Evolutionary conservation across 2,329 filamentous ascomycete species (phyloP).

Genomic region (Fusarium veterinarium): DNA sequence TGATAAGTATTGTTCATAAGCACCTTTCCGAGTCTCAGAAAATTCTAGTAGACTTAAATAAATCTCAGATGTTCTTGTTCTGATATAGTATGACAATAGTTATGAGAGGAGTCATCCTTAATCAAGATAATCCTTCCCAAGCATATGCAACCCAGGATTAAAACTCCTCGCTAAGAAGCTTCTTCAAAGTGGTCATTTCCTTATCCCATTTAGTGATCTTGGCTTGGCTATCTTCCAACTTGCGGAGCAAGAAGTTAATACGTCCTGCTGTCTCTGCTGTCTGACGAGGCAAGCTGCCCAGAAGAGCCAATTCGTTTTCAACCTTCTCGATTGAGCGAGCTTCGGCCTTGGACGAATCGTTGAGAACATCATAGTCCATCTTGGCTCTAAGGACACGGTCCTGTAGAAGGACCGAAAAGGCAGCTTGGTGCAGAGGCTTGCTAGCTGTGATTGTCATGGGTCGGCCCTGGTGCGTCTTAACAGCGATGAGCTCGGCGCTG

Average conservation of each 20-base stretch:
- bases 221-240: slow-evolving; percentile 77
- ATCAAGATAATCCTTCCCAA: background rate
- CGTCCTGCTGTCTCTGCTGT: slow-evolving; percentile 75
- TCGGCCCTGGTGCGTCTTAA: slow-evolving; percentile 78
- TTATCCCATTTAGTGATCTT: slow-evolving; percentile 80
- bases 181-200: slow-evolving; percentile 78
- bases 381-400: slow-evolving; percentile 80
- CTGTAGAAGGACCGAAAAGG: slow-evolving; percentile 77
- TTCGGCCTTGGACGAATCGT: slow-evolving; percentile 77
- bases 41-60: background rate
- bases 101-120: background rate
- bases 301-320: slow-evolving; percentile 78
- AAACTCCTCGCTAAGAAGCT: slow-evolving; percentile 60
- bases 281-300: slow-evolving; percentile 78
- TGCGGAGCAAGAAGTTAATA: slow-evolving; percentile 77
- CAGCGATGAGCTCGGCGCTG: slow-evolving; percentile 85
- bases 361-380: slow-evolving; percentile 77
- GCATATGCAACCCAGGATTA: slow-evolving; percentile 50
- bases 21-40: background rate
- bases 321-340: slow-evolving; percentile 79
- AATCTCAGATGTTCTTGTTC: background rate
- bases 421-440: slow-evolving; percentile 86
- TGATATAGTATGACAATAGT: background rate
- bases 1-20: background rate
- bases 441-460: slow-evolving; percentile 83